Conservation (phyloP, 495 filamentous ascomycete species). For the Neurospora tetraspora region DNA sequence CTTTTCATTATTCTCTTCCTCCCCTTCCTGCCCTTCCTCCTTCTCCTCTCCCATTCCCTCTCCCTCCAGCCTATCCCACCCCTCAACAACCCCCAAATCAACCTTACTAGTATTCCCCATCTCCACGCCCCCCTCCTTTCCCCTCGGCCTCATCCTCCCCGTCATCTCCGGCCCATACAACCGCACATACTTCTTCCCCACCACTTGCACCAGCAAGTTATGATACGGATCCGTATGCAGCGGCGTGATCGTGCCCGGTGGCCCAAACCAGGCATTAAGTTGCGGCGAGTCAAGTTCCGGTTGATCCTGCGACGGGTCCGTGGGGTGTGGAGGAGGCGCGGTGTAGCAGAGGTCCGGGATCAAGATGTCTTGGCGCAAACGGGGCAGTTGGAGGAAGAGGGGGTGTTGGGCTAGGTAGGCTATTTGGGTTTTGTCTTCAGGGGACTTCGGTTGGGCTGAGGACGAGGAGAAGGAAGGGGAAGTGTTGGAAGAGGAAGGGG, state of each 20-base stretch:
- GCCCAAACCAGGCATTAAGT: constrained; percentile 92
- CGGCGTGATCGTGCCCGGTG: constrained; percentile 77
- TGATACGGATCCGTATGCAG: constrained; percentile 91
- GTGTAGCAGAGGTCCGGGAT: constrained; percentile 84
- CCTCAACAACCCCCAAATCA: constrained; percentile 55
- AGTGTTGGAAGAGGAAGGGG: constrained; percentile 1
- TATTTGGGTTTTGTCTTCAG: constrained; percentile 10
- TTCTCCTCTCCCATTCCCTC: constrained; percentile 7
- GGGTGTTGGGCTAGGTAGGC: constrained; percentile 90
- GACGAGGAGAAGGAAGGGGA: not conserved
- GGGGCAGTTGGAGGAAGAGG: constrained; percentile 73
- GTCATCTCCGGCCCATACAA: constrained; percentile 64
- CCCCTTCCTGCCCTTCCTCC: constrained; percentile 4
- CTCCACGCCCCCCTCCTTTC: constrained; percentile 62
- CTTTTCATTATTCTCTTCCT: constrained; percentile 37
- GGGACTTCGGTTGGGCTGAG: not conserved
- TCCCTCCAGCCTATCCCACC: constrained; percentile 31
- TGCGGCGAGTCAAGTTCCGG: constrained; percentile 41
- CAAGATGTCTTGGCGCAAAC: constrained; percentile 62
- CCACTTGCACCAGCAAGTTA: constrained; percentile 84
- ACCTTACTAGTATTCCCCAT: constrained; percentile 85
- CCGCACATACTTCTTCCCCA: constrained; percentile 82
- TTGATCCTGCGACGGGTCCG: constrained; percentile 41
- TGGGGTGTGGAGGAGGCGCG: constrained; percentile 42
- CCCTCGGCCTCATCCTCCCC: constrained; percentile 51